These are phyloP conservation scores for Aspergillus carbonarius DNA, from an alignment of 2,329 filamentous ascomycete genomes.

Conservation along the genomic window DNA sequence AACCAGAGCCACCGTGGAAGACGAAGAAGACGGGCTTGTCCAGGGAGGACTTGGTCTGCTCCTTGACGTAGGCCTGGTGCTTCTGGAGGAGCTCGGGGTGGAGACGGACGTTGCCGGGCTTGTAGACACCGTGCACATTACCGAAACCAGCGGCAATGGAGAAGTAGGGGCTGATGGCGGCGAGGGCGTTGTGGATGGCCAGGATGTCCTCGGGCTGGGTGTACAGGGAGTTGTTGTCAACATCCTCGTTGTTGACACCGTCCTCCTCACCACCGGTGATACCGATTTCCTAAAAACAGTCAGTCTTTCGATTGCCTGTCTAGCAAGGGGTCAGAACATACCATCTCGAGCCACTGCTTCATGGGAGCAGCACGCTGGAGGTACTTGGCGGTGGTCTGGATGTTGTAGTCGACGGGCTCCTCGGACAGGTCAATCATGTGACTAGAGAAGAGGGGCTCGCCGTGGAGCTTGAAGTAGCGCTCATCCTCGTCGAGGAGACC, in stretches of 20 bases:
- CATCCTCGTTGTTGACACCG: constrained; percentile 96
- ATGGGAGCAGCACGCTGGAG: constrained; percentile 90
- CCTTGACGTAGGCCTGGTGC: constrained; percentile 90
- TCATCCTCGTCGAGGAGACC: constrained; percentile 95
- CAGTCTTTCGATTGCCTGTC: not conserved
- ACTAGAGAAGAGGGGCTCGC: constrained; percentile 88
- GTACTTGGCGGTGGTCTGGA: constrained; percentile 88
- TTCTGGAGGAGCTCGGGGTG: constrained; percentile 94
- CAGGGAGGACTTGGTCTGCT: constrained; percentile 68
- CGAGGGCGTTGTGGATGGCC: constrained; percentile 82
- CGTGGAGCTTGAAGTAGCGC: constrained; percentile 88
- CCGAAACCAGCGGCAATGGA: constrained; percentile 97
- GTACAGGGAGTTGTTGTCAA: constrained; percentile 96
- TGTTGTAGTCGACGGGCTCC: constrained; percentile 86
- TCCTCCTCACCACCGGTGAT: constrained; percentile 98
- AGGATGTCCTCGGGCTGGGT: constrained; percentile 97
- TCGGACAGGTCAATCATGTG: constrained; percentile 99
- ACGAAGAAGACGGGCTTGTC: constrained; percentile 98
- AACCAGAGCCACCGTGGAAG: constrained; percentile 97
- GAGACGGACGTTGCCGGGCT: constrained; percentile 94
- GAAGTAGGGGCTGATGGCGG: constrained; percentile 90
- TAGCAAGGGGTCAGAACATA: constrained; percentile 38
- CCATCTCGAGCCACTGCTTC: constrained; percentile 99
- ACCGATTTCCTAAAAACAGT: constrained; percentile 65
- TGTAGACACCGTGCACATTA: constrained; percentile 99